A percentile compares a stretch with the other conserved stretches of the same genome.
These are phyloP conservation scores for Fusarium tuaranense DNA, from an alignment of 2,329 filamentous ascomycete genomes.

Conservation along the genomic window DNA sequence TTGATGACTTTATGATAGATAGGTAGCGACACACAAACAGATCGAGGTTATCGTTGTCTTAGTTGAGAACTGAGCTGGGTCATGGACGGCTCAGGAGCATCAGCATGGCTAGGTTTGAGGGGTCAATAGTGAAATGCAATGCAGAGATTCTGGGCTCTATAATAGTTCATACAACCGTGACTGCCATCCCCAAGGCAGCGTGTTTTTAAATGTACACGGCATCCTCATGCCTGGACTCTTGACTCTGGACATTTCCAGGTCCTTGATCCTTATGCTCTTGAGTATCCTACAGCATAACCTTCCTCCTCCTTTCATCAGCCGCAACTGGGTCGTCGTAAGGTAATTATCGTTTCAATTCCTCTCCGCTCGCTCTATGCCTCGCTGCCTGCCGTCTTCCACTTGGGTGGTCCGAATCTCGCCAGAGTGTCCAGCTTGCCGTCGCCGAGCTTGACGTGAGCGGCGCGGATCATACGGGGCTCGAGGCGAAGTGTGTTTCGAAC, in stretches of 20 bases:
- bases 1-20: slow-evolving; percentile 45
- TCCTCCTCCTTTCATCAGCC: background rate
- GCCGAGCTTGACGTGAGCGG: slow-evolving; percentile 88
- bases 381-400: slow-evolving; percentile 58
- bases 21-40: slow-evolving; percentile 35
- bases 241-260: slow-evolving; percentile 13
- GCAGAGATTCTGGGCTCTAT: slow-evolving; percentile 38
- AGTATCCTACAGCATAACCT: slow-evolving; percentile 37
- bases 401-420: slow-evolving; percentile 61
- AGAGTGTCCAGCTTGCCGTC: slow-evolving; percentile 66
- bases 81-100: background rate
- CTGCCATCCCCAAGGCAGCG: slow-evolving; percentile 30
- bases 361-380: slow-evolving; percentile 41
- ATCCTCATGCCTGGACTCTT: slow-evolving; percentile 36
- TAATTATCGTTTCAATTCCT: slow-evolving; percentile 1
- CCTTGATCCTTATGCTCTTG: slow-evolving; percentile 2
- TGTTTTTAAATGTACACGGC: slow-evolving; percentile 42
- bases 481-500: slow-evolving; percentile 81
- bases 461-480: slow-evolving; percentile 91
- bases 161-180: slow-evolving; percentile 43
- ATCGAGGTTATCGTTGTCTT: slow-evolving; percentile 5
- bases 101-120: background rate
- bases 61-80: background rate
- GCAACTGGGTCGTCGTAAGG: slow-evolving; percentile 1
- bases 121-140: slow-evolving; percentile 10